Evolutionary conservation across 1,284 basidiomycete species (phyloP), one percentile per base, ranked within the genome.

Genomic region (Ustilago cynodontis): DNA sequence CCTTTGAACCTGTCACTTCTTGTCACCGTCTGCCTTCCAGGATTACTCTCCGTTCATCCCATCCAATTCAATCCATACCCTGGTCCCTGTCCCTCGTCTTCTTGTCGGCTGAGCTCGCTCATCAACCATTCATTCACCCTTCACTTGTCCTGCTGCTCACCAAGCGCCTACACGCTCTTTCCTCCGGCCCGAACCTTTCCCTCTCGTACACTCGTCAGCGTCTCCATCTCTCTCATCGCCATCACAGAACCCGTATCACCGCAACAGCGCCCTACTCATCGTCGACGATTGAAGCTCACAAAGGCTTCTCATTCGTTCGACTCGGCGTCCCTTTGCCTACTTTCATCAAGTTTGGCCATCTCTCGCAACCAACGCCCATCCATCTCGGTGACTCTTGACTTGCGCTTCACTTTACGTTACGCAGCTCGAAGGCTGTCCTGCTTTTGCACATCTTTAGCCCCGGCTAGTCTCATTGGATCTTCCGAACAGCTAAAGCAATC

Each of bases 1-100:
- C 67, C 37, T 37, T 41, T 59, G 52, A 59, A 13, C 51, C 61
- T 62, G 59, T 56, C 65, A 43, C 43, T 62, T 45, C n/a, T 49
- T n/a, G 35, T 57, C 51, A 51, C 35, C 13, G 14, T 26, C 33
- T 53, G 29, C 10, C 20, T 53, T 9, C 18, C 31, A 33, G 26
- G n/a, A 33, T 58, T 35, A 24, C 56, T 58, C 39, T 31, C 29
- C 10, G n/a, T n/a, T n/a, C n/a, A n/a, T n/a, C 55, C 31, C 55
- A 33, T 31, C 28, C 11, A 14, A 22, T n/a, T 35, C 28, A 24
- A 16, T 35, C 26, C 22, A 20, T 35, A 35, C 13, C 5, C 11
- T 33, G 31, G n/a, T 55, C 53, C 5, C 53, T 55, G 14, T 20
- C 31, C 11, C 31, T 33, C 5, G 31, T 33, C 26, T 49, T 26